phyloP scores from a whole-genome alignment of 495 filamentous ascomycete genomes.

The Massariosphaeria phaeospora region DNA sequence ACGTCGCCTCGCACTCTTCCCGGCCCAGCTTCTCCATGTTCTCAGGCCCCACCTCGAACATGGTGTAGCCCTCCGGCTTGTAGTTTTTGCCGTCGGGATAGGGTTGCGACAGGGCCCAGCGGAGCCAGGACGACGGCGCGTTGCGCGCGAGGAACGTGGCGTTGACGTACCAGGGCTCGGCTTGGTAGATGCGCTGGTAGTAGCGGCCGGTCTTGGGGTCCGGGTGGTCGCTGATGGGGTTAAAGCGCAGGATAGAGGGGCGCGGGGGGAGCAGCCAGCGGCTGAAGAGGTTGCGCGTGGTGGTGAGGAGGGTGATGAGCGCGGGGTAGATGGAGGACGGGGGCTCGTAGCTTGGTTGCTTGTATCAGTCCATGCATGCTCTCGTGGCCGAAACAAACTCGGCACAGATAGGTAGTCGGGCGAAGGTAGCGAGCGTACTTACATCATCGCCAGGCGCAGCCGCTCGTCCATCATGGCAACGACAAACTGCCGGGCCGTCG shows the following conservation, averaged over 20 bases:
- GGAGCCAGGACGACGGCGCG: constrained; percentile 51
- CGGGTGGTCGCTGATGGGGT: constrained; percentile 42
- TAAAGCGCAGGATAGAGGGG: constrained; percentile 43
- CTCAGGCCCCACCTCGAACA: constrained; percentile 55
- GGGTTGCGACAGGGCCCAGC: constrained; percentile 52
- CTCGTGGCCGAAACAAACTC: neutral
- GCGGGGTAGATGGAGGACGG: constrained; percentile 40
- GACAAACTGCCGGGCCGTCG: constrained; percentile 49
- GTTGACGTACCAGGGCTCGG: constrained; percentile 47
- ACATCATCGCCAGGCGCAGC: constrained; percentile 61
- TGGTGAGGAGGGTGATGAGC: constrained; percentile 45
- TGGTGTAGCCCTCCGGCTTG: constrained; percentile 54
- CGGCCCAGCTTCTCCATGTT: constrained; percentile 54
- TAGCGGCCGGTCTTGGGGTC: constrained; percentile 49
- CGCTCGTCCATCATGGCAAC: constrained; percentile 60
- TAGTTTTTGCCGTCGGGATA: constrained; percentile 57
- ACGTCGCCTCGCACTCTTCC: constrained; percentile 44
- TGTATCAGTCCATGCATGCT: too few relatives aligned
- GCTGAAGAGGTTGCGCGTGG: constrained; percentile 49
- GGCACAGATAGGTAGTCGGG: neutral
- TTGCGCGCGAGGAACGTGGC: constrained; percentile 59
- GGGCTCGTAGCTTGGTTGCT: constrained; percentile 48
- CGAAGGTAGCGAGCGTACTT: constrained; percentile 35
- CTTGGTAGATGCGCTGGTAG: constrained; percentile 47
- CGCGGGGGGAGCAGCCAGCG: constrained; percentile 56